Percentiles rank a stretch among this genome's conserved stretches.
Evolutionary conservation across 306 rosid genomes (phyloP).

Genomic region (Fragaria ananassa): DNA sequence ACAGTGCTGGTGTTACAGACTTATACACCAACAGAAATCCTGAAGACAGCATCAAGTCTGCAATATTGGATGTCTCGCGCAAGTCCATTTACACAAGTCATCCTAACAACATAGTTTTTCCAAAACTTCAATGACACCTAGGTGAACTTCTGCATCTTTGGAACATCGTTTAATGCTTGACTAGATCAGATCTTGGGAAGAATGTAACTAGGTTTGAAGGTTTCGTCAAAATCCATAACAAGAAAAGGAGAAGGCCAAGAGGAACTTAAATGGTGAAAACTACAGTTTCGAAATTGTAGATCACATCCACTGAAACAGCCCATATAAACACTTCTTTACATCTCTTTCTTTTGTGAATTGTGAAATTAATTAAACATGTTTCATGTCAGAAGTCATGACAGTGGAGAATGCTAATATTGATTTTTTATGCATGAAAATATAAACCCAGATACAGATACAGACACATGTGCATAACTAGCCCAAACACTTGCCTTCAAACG

Average conservation of each 20-base stretch:
- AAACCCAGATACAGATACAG: not conserved
- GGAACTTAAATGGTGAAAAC: not conserved
- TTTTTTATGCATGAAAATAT: not conserved
- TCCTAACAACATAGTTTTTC: not conserved
- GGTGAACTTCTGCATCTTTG: not conserved
- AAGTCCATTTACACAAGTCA: not conserved
- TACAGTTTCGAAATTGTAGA: not conserved
- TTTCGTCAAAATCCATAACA: not conserved
- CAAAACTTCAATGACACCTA: not conserved
- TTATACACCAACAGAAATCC: constrained; percentile 1
- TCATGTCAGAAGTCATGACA: not conserved
- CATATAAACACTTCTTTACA: not conserved
- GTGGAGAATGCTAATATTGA: not conserved
- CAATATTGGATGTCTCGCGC: not conserved
- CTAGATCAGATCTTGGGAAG: constrained; percentile 3
- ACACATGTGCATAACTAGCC: not conserved
- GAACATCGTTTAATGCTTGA: not conserved
- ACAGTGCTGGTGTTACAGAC: not conserved
- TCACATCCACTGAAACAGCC: not conserved
- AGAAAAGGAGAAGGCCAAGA: not conserved
- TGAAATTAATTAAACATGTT: not conserved
- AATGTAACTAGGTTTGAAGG: not conserved
- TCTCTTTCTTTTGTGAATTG: not conserved
- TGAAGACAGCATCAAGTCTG: not conserved
- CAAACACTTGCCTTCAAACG: not conserved